These are phyloP conservation scores for Mytilinidion resinicola DNA, from an alignment of 495 filamentous ascomycete species.

Conservation along the genomic window DNA sequence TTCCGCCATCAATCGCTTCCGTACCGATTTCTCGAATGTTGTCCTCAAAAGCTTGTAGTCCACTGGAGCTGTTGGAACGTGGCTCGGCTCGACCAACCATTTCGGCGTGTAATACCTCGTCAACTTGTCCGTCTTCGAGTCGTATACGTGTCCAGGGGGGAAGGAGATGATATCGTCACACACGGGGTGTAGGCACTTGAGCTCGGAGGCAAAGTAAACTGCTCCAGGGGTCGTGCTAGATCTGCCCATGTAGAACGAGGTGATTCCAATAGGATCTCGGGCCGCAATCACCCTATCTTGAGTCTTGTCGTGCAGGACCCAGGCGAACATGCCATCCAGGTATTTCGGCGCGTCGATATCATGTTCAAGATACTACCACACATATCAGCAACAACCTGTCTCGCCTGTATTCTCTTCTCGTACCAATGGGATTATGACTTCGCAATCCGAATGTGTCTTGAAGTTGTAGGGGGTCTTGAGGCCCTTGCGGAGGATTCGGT, in stretches of 20 bases:
- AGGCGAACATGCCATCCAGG: conserved; percentile 99
- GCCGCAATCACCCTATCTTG: conserved; percentile 87
- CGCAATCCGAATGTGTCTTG: conserved; percentile 97
- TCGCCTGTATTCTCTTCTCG: conserved; percentile 27
- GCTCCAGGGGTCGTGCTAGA: conserved; percentile 74
- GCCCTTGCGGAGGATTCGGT: conserved; percentile 80
- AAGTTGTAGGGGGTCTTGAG: conserved; percentile 79
- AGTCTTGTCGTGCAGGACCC: conserved; percentile 91
- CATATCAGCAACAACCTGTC: conserved; percentile 24
- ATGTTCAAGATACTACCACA: conserved; percentile 76
- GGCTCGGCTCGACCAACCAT: conserved; percentile 78
- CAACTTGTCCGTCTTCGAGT: conserved; percentile 75
- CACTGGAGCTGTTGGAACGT: conserved; percentile 68
- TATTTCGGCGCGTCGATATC: conserved; percentile 88
- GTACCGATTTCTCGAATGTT: conserved; percentile 81
- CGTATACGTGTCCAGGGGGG: conserved; percentile 91
- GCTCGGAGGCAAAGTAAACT: conserved; percentile 92
- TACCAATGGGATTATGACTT: conserved; percentile 96
- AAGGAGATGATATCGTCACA: conserved; percentile 94
- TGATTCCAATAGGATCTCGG: conserved; percentile 94
- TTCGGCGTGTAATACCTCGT: conserved; percentile 83
- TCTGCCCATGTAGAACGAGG: conserved; percentile 92
- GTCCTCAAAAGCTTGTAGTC: conserved; percentile 75
- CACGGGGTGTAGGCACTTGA: conserved; percentile 87
- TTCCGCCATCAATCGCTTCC: conserved; percentile 97